Evolutionary conservation across 768 basidiomycete genomes (phyloP), one percentile per base, ranked within the genome.

Genomic region (Pluteus cervinus): DNA sequence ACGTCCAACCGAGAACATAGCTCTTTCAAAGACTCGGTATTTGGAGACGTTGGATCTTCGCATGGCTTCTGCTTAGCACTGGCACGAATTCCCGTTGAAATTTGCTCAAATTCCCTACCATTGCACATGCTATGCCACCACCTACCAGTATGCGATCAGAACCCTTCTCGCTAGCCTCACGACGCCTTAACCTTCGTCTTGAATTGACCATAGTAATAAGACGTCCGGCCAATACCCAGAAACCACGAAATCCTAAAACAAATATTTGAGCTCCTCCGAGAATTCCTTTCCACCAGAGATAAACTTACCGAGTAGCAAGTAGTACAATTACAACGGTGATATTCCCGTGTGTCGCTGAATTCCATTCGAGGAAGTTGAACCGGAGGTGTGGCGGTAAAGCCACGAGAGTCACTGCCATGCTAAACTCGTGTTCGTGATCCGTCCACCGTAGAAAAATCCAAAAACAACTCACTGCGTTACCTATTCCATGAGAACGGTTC

Each of bases 281-380:
- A 10, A 24, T 9, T 7, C 36, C 39, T 11, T 9, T 21, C n/a
- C n/a, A 34, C 20, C 7, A 33, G 14, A 22, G 28, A 15, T 22
- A n/a, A 14, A 53, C 60, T 33, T 50, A 82, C 83, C 83, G 66
- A 41, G 64, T 66, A 24, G 61, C 31, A 35, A 77, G 64, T 28
- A 86, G 63, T 28, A 81, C 54, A 18, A 76, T 32, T 17, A 73
- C 69, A 40, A 76, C 63, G 4, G 76, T 73, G 49, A 85, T 73
- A 48, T 85, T 86, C 23, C 81, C 83, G 47, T 84, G 81, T 0
- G 76, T 79, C 57, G 72, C 76, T 7, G 65, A 48, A 52, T 84
- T 85, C 84, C 82, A 86, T 16, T 53, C 50, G 6, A 51, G 51
- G 16, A 69, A 59, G 10, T 60, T 58, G 40, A 65, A 75, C 31